Base-by-base conservation (phyloP, 176 grass and related monocot species). In the Oryza punctata region DNA sequence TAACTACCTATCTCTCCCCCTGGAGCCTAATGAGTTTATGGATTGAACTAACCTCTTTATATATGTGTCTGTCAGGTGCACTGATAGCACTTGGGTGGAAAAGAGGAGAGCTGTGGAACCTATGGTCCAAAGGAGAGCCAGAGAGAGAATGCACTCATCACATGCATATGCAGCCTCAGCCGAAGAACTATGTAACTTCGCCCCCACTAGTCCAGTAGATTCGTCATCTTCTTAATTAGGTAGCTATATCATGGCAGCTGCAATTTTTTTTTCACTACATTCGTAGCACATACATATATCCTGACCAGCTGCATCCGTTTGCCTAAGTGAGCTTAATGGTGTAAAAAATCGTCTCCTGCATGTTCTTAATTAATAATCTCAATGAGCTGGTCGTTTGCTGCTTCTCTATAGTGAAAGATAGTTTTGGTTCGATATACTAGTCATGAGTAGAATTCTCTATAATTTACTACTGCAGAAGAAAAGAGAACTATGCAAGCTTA, bases 21-120 rank as follows among this genome's bases (percentile, higher is more conserved):
- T 81, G 40, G 63, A 84, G 8, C 19, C 50, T 23, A 70, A 52
- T 76, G 21, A 65, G 54, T 21, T 59, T 23, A 59, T 59, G 18
- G 54, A 59, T 59, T 59, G 54, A 59, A 23, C 54, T 10, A 59
- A 59, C 11, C 10, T 14, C 12, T 14, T 14, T 45, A 38, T 47
- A 38, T 47, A 45, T 73, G 35, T 60, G 25, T 65, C 9, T 38
- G 23, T 81, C 60, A 98, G 92, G 95, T 47, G 94, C 92, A 1
- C 73, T 98, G 28, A 88, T 93, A 77, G 57, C 85, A 0, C 85
- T 98, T 50, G 95, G 95, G 19, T 66, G 77, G 76, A 98, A 90
- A 83, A 93, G 95, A 84, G 91, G 95, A 40, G 92, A 95, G 65
- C 88, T 98, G 35, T 46, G 21, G 65, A 94, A 97, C 72, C 75